Conservation (phyloP, 768 basidiomycete genomes). For the Leccinum variicolor region DNA sequence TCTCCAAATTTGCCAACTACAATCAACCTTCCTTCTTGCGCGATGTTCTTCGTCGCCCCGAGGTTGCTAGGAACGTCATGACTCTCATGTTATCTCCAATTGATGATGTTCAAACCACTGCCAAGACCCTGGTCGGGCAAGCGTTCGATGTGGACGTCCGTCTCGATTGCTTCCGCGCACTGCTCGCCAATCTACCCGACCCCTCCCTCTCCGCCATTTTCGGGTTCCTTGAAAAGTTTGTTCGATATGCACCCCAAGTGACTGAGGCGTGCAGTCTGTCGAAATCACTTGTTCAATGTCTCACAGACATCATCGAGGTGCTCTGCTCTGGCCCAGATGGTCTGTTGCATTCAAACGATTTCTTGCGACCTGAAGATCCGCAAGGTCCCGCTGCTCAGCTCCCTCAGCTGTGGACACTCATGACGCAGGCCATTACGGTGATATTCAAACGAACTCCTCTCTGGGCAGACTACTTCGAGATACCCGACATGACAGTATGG, state of each 20-base stretch:
- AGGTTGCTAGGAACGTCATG: constrained; percentile 58
- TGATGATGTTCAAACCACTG: constrained; percentile 67
- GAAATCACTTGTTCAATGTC: constrained; percentile 84
- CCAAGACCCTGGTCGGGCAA: constrained; percentile 76
- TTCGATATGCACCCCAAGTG: constrained; percentile 52
- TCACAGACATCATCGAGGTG: constrained; percentile 89
- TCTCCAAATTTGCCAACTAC: constrained; percentile 66
- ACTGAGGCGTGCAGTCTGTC: constrained; percentile 90
- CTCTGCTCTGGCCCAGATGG: constrained; percentile 74
- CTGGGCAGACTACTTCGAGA: constrained; percentile 82
- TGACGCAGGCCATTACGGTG: constrained; percentile 74
- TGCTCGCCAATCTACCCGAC: constrained; percentile 66
- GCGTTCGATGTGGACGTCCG: constrained; percentile 90
- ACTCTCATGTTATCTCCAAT: constrained; percentile 80
- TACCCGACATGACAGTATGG: constrained; percentile 88
- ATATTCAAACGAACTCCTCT: constrained; percentile 82
- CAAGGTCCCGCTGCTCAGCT: constrained; percentile 51
- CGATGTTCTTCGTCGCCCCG: constrained; percentile 52
- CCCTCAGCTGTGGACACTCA: constrained; percentile 73
- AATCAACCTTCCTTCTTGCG: constrained; percentile 49
- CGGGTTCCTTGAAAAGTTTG: constrained; percentile 65
- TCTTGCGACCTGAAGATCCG: constrained; percentile 44
- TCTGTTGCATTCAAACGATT: constrained; percentile 55
- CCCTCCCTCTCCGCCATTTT: constrained; percentile 69
- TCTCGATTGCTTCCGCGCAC: constrained; percentile 78